A percentile compares a stretch with the other conserved stretches of the same genome.
Conservation (phyloP, 192 early-diverging fungal species). For the Mortierella claussenii region DNA sequence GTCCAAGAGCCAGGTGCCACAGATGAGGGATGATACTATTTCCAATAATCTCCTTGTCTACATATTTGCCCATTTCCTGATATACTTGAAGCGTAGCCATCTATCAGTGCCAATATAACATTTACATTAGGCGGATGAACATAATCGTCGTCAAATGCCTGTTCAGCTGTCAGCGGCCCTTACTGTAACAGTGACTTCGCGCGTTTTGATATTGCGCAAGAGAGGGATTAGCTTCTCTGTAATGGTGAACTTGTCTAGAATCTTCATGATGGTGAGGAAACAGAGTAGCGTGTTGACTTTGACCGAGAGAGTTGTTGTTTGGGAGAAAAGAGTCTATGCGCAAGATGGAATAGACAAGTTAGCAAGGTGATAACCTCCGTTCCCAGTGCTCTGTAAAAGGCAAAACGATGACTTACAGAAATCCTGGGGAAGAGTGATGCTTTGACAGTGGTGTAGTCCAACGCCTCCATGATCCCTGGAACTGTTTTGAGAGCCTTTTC, state of each 20-base stretch:
- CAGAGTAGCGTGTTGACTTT: slow-evolving; percentile 78
- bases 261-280: slow-evolving; percentile 73
- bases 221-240: slow-evolving; percentile 83
- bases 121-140: no score
- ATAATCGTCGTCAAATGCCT: no score
- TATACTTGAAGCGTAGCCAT: slow-evolving; percentile 84
- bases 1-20: slow-evolving; percentile 80
- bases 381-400: no score
- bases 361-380: no score
- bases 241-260: slow-evolving; percentile 75
- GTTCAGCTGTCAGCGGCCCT: no score
- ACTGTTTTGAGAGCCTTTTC: slow-evolving; percentile 75
- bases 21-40: slow-evolving; percentile 80
- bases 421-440: slow-evolving; percentile 76
- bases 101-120: no score
- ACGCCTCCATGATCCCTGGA: slow-evolving; percentile 61
- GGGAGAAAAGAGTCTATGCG: slow-evolving; percentile 71
- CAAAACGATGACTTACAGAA: slow-evolving; percentile 63
- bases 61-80: slow-evolving; percentile 76
- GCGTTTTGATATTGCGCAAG: slow-evolving; percentile 76
- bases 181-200: slow-evolving; percentile 81
- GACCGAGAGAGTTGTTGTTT: slow-evolving; percentile 72
- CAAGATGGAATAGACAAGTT: no score
- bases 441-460: slow-evolving; percentile 74
- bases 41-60: slow-evolving; percentile 81